Percentiles rank a stretch among this genome's conserved stretches.
Evolutionary conservation across 2,329 filamentous ascomycete species (phyloP).

Genomic region (Cercospora brassicicola): DNA sequence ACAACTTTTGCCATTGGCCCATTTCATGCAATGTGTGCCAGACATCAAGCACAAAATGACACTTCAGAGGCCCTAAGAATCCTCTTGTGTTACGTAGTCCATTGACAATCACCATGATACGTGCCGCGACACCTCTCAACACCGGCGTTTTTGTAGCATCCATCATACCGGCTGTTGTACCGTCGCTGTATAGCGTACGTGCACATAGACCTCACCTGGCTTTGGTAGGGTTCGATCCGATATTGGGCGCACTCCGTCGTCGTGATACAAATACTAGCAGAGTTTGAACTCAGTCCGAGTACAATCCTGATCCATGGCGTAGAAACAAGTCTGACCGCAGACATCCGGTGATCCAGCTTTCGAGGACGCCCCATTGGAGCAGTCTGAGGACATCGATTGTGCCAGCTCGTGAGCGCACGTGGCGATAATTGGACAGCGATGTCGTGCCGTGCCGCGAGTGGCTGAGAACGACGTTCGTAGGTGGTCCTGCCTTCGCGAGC

Average conservation of each 20-base stretch:
- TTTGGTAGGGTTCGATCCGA: constrained; percentile 46
- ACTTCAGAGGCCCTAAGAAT: constrained; percentile 7
- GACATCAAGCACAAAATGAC: constrained; percentile 11
- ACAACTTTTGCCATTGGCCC: background rate
- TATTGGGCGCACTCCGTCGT: constrained; percentile 52
- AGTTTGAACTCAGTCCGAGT: constrained; percentile 54
- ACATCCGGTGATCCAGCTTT: constrained; percentile 78
- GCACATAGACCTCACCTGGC: background rate
- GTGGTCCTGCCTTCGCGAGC: background rate
- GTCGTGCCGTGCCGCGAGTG: constrained; percentile 81
- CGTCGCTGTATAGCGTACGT: background rate
- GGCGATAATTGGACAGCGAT: constrained; percentile 63
- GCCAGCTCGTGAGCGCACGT: constrained; percentile 52
- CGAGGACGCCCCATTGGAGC: constrained; percentile 57
- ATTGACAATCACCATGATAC: constrained; percentile 47
- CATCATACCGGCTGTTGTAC: constrained; percentile 1
- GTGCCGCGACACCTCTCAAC: constrained; percentile 48
- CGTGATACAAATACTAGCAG: constrained; percentile 50
- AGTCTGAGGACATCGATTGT: constrained; percentile 68
- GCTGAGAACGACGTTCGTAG: constrained; percentile 21
- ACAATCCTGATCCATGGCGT: constrained; percentile 55
- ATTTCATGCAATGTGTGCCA: background rate
- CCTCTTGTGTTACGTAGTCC: constrained; percentile 20
- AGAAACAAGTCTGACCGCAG: constrained; percentile 57
- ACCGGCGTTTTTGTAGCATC: constrained; percentile 49